Evolutionary conservation across 148 eudicot genomes (phyloP), one percentile per base, ranked within the genome.

Genomic region (Bassia scoparia): DNA sequence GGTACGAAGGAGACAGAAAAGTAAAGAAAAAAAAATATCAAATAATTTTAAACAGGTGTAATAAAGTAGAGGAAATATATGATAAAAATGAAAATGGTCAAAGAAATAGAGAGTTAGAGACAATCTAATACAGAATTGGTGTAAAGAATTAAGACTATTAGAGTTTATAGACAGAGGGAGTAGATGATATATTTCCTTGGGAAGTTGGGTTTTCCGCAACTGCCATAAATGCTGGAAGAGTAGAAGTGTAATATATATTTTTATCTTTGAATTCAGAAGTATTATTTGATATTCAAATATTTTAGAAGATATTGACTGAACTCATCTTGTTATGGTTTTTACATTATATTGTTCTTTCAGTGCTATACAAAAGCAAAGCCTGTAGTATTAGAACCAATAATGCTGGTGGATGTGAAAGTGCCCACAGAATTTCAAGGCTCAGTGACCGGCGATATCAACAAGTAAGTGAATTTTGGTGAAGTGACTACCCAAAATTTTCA

Each of bases 361-460:
- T 95, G 97, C 76, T 95, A 95, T 80, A 10, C 80, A 3, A 82
- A 81, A 65, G 97, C 97, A 61, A 95, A 84, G 79, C 99, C 99
- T 56, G 94, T 90, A 61, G 87, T 95, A 71, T 77, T 95, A 79
- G 99, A 95, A 80, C 99, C 99, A 66, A 81, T 92, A 58, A 95
- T 95, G 99, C 75, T 92, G 74, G 99, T 95, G 81, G 99, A 95
- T 67, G 81, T 95, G 78, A 95, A 91, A 82, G 93, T 81, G 62
- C 99, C 99, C 26, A 72, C 87, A 48, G 99, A 95, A 73, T 95
- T 88, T 78, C 98, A 95, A 82, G 97, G 99, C 70, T 80, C 92
- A 66, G 96, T 95, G 68, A 86, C 90, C 16, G 99, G 99, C 59
- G 99, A 91, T 84, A 83, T 95, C 55, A 95, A 92, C 85, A 95